Evolutionary conservation across 129 eudicot species (phyloP), one percentile per base, ranked within the genome.

Genomic region (Centella asiatica): DNA sequence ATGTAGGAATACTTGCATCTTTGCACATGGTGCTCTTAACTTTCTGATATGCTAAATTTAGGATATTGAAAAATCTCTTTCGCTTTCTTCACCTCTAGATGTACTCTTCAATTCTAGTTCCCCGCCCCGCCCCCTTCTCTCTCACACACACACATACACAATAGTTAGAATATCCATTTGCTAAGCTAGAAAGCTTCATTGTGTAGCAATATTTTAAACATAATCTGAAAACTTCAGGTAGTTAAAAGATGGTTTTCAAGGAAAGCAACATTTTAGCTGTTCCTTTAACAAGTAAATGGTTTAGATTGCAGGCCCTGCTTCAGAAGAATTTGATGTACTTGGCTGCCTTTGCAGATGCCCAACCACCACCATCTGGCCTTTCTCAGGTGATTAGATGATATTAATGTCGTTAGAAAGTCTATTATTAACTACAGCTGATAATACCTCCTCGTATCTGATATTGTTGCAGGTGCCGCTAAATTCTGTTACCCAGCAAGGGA

Each of bases 321-420:
- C 97, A 85, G 71, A 85, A 83, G 78, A 89, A 89, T 72, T 65
- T 85, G 40, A 83, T 83, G 88, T 89, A 83, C 72, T 72, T 89
- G 67, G 97, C 97, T 54, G 97, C 97, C 10, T 70, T 89, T 57
- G 97, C 97, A 6, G 97, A 89, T 80, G 88, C 95, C 40, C 97
- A 89, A 75, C 86, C 86, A 50, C 82, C 80, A 67, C 76, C 81
- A 45, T 53, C 83, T 68, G 75, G 67, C 37, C 81, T 86, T 40
- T 66, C 89, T 57, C 92, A 89, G 86, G 85, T 73, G 40, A n/a
- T 32, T 56, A 56, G 24, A 15, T 32, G 26, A 22, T 56, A 32
- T n/a, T n/a, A 32, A 5, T 32, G 24, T 4, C 19, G 3, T 32
- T 8, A 15, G 10, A 12, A n/a, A 12, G 33, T 20, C 60, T 22